Evolutionary conservation across 371 early-diverging fungal genomes (phyloP), one percentile per base, ranked within the genome.

Genomic region (Catenaria anguillulae): DNA sequence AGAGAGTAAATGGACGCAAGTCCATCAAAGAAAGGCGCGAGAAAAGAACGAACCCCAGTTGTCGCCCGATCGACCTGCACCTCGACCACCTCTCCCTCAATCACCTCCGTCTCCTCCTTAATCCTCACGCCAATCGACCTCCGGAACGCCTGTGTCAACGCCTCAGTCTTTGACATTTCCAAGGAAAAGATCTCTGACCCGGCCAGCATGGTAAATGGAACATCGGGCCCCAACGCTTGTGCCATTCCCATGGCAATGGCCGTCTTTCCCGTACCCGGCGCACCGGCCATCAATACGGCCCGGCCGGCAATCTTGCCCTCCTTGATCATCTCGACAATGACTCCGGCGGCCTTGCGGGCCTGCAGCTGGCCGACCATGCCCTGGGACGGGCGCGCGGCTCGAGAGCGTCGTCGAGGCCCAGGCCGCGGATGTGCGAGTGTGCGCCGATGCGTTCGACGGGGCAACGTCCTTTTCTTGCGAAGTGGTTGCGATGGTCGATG

Each of bases 11-110:
- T n/a, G n/a, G n/a, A n/a, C n/a, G n/a, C n/a, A n/a, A n/a, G n/a
- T n/a, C n/a, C n/a, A n/a, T n/a, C n/a, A n/a, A n/a, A n/a, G n/a
- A n/a, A n/a, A n/a, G n/a, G n/a, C n/a, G n/a, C n/a, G n/a, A n/a
- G n/a, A n/a, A n/a, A n/a, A n/a, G n/a, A n/a, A n/a, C n/a, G n/a
- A n/a, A 40, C 79, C 48, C 48, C 48, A 19, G 48, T 84, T n/a
- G 88, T 84, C 24, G 29, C 10, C 62, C 93, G 80, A 67, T 97
- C 98, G 65, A 95, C 85, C 68, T 92, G 90, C 48, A 99, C 89
- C 71, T 99, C 97, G 15, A 97, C 97, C 17, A 99, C 97, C 76
- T 99, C 99, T 61, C 99, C 99, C 74, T 99, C 98, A 64, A 98
- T 94, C 52, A 98, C 73, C 71, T 93, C 94, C 10, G 92, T 88